Evolutionary conservation across 768 basidiomycete species (phyloP).

Genomic region (Russula emetica): DNA sequence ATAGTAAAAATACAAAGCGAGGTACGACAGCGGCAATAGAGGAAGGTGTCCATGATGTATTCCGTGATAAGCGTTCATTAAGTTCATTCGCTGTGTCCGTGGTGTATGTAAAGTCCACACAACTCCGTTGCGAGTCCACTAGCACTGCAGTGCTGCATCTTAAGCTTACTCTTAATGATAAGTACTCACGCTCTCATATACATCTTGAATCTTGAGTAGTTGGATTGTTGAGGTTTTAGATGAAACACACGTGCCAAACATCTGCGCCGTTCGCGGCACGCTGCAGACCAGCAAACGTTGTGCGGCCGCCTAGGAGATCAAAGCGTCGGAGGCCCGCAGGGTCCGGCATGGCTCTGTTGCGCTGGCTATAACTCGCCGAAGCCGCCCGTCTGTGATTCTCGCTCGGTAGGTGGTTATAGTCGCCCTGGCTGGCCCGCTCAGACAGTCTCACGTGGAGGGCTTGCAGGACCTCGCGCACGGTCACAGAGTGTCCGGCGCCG

Average conservation of each 20-base stretch:
- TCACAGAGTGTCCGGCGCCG: slow-evolving; percentile 12
- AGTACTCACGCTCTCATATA: slow-evolving; percentile 6
- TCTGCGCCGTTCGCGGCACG: slow-evolving; percentile 22
- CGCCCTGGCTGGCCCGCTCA: slow-evolving; percentile 17
- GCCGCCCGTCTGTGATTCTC: slow-evolving; percentile 18
- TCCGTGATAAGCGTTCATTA: not conserved
- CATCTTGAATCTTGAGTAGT: not conserved
- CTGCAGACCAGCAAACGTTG: slow-evolving; percentile 23
- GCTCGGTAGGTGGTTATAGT: slow-evolving; percentile 16
- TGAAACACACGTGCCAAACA: slow-evolving; percentile 21
- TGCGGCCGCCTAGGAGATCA: slow-evolving; percentile 24
- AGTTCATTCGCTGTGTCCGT: not conserved
- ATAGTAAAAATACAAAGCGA: not conserved
- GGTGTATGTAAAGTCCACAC: slow-evolving; percentile 6
- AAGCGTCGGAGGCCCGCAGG: slow-evolving; percentile 21
- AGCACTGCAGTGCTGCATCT: not conserved
- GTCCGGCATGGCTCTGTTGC: slow-evolving; percentile 20
- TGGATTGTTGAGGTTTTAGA: not conserved
- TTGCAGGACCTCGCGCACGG: slow-evolving; percentile 23
- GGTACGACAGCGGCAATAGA: not conserved
- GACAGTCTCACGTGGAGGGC: slow-evolving; percentile 20
- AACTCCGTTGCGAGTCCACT: slow-evolving; percentile 2
- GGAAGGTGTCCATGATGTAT: slow-evolving; percentile 2
- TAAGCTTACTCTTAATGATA: slow-evolving; percentile 9
- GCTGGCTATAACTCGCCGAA: slow-evolving; percentile 16